Conservation (phyloP, 495 filamentous ascomycete species). For the Tuber borchii region DNA sequence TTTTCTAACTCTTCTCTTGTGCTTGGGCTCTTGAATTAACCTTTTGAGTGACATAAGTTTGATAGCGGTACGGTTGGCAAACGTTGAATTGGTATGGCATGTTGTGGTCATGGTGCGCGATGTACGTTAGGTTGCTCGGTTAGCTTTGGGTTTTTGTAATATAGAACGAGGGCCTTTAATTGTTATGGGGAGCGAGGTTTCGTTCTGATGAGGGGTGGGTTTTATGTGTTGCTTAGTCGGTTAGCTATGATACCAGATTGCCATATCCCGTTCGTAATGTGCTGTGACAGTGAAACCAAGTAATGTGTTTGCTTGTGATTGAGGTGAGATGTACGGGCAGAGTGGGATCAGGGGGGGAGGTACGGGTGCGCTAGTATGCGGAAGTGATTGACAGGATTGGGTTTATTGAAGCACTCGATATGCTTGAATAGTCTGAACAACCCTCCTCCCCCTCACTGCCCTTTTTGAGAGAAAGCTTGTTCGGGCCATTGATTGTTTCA, state of each 20-base stretch:
- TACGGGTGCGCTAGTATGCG: background rate
- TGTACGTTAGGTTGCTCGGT: slow-evolving; percentile 10
- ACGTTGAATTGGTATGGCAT: background rate
- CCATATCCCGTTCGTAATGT: background rate
- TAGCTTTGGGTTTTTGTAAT: background rate
- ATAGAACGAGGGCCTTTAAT: background rate
- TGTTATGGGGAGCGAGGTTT: background rate
- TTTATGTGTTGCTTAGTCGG: background rate
- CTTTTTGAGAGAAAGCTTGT: background rate
- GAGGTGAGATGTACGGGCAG: background rate
- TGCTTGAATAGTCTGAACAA: background rate
- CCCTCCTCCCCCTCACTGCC: background rate
- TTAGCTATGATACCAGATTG: background rate
- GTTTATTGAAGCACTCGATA: background rate
- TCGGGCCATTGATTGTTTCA: background rate
- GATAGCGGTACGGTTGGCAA: slow-evolving; percentile 5
- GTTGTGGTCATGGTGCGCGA: background rate
- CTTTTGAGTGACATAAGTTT: slow-evolving; percentile 10
- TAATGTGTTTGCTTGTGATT: background rate
- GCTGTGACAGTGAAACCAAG: background rate
- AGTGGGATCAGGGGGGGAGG: background rate
- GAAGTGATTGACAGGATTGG: background rate
- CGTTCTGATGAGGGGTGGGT: background rate
- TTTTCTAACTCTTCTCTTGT: background rate
- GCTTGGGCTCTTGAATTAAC: slow-evolving; percentile 6